Evolutionary conservation across 768 basidiomycete genomes (phyloP).

Genomic region (Calocera cornea): DNA sequence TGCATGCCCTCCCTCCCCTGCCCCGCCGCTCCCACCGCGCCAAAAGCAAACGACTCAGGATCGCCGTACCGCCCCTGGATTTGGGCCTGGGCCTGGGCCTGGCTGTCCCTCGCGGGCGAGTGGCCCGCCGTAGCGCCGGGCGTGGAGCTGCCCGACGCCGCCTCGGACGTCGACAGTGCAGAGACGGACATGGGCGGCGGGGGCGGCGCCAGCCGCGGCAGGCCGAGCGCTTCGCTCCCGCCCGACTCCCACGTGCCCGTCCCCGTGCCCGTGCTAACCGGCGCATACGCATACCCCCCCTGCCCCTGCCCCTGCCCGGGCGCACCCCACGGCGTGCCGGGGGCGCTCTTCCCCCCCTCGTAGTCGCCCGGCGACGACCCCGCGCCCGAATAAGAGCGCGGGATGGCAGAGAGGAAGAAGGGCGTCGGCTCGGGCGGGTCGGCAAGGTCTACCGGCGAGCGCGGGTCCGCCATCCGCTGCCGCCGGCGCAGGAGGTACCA

Average conservation of each 20-base stretch:
- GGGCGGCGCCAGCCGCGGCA: neutral
- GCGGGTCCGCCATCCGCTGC: neutral
- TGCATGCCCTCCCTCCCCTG: neutral
- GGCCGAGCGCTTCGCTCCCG: neutral
- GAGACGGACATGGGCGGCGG: neutral
- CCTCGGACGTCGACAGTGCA: neutral
- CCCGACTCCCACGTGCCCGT: neutral
- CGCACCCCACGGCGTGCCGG: too few species aligned
- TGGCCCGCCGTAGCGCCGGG: neutral
- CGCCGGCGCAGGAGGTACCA: constrained; percentile 8
- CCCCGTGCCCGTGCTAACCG: neutral
- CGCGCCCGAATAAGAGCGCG: neutral
- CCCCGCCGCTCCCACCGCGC: too few species aligned
- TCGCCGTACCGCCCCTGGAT: too few species aligned
- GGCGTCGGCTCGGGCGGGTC: neutral
- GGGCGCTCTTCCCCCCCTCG: neutral
- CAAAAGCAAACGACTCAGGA: too few species aligned
- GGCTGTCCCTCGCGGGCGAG: neutral
- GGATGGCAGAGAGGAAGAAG: neutral
- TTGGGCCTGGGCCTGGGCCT: neutral
- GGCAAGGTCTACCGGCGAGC: neutral
- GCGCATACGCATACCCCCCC: neutral
- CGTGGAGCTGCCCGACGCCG: neutral
- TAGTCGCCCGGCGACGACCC: too few species aligned
- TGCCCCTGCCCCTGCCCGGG: neutral